phyloP scores from a whole-genome alignment of 441 rosid genomes.

The Melastoma candidum region DNA sequence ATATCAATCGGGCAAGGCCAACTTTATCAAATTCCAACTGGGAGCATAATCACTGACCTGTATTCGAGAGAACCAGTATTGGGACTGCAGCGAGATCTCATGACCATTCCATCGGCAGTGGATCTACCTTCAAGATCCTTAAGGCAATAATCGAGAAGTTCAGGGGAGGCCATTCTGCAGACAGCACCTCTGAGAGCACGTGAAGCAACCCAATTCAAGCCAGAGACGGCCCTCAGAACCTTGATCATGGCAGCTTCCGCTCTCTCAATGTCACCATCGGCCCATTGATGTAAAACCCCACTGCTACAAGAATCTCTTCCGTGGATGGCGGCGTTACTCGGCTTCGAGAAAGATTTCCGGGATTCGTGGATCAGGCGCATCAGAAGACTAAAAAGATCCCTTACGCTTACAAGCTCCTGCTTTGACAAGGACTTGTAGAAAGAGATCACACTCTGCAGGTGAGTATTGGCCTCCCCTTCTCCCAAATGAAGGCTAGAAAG shows the following conservation, averaged over 20 bases:
- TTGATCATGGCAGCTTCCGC: slow-evolving; percentile 55
- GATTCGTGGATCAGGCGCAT: slow-evolving; percentile 31
- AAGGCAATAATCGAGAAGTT: slow-evolving; percentile 53
- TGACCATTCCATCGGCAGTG: slow-evolving; percentile 36
- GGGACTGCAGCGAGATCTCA: slow-evolving; percentile 32
- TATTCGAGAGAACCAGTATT: slow-evolving; percentile 40
- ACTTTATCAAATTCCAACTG: background rate
- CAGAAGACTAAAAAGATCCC: slow-evolving; percentile 44
- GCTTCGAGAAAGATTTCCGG: slow-evolving; percentile 24
- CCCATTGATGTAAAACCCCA: slow-evolving; percentile 26
- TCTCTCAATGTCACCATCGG: slow-evolving; percentile 29
- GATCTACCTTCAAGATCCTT: slow-evolving; percentile 42
- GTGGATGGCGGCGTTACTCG: slow-evolving; percentile 22
- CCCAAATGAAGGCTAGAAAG: slow-evolving; percentile 28
- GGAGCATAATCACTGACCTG: slow-evolving; percentile 28
- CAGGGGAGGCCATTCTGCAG: slow-evolving; percentile 38
- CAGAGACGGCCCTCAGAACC: slow-evolving; percentile 53
- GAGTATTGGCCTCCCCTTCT: slow-evolving; percentile 27
- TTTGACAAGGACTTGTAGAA: slow-evolving; percentile 45
- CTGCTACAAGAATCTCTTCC: slow-evolving; percentile 13
- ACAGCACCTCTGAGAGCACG: slow-evolving; percentile 59
- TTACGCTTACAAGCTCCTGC: slow-evolving; percentile 39
- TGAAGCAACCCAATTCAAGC: slow-evolving; percentile 49
- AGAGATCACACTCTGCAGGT: slow-evolving; percentile 27
- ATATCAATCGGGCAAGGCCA: too few relatives aligned